Evolutionary conservation across 192 early-diverging fungal species (phyloP), one percentile per base, ranked within the genome.

Genomic region (Mortierella hygrophila): DNA sequence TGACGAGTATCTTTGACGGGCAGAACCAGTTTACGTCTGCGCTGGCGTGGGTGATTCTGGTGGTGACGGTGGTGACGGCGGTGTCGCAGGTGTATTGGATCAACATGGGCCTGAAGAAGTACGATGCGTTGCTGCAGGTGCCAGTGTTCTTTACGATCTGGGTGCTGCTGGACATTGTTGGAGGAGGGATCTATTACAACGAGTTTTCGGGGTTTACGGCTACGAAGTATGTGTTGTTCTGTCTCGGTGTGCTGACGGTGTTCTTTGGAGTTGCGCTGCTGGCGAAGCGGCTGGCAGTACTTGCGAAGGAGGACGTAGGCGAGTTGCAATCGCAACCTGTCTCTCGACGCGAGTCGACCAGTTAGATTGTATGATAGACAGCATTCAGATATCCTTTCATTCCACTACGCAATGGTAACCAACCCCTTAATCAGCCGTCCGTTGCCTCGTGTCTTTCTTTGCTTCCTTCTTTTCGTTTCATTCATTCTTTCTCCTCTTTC

Each of bases 11-110:
- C 16, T 91, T 94, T 86, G 89, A 93, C 40, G 91, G 92, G 16
- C 88, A 95, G 35, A 96, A 97, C 89, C 94, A 97, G 82, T 97
- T 95, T 82, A 93, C 89, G 38, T 89, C 85, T 40, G 82, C 91
- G 32, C 77, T 92, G 29, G 85, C 96, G 7, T 97, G 94, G 93
- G 78, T 92, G 71, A 95, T 97, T 76, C 80, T 94, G 54, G 79
- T 91, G 6, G 92, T 96, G 29, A 97, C 95, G 0, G 90, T 93
- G n/a, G 89, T 93, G 71, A 96, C 95, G 20, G 96, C 95, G 4
- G 90, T 95, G 0, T 91, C 92, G 5, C 95, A 96, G 87, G 92
- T 97, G 37, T 96, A 95, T 82, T 97, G 95, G 94, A 95, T 97
- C 55, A 97, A 95, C 82, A 95, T 95, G 91, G 96, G 96, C 0